Percentiles rank a stretch among this genome's conserved stretches.
Conservation (phyloP, 2,329 filamentous ascomycete species). For the Alternaria consortialis region DNA sequence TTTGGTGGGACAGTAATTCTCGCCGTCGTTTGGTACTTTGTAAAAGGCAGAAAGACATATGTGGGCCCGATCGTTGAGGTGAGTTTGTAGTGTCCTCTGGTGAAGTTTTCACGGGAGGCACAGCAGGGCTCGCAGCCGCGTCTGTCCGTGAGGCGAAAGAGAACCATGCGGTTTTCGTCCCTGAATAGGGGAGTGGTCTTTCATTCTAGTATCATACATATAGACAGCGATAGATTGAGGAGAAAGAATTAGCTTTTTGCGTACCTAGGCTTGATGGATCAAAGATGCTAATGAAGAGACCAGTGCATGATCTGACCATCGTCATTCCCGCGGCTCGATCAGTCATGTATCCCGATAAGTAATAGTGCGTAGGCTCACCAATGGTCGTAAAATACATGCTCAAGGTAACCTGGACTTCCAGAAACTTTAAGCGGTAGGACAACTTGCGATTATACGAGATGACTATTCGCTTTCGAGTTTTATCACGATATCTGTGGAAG, state of each 20-base stretch:
- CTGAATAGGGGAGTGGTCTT: neutral
- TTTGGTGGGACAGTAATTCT: conserved; percentile 22
- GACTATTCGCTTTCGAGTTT: no score
- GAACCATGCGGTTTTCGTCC: neutral
- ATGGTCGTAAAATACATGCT: neutral
- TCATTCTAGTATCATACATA: neutral
- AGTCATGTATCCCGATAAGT: neutral
- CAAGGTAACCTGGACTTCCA: no score
- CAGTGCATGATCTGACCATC: neutral
- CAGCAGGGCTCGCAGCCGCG: neutral
- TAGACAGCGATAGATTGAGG: neutral
- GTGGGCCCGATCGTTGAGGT: conserved; percentile 27
- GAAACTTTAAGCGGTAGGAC: no score
- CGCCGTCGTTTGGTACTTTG: conserved; percentile 17
- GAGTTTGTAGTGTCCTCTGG: neutral
- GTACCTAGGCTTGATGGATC: neutral
- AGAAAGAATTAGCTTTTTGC: neutral
- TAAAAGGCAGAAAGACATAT: conserved; percentile 26
- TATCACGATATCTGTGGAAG: no score
- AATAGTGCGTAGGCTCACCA: neutral
- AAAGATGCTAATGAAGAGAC: neutral
- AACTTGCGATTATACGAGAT: no score
- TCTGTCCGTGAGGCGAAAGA: neutral
- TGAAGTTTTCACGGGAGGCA: neutral
- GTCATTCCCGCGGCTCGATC: neutral